A percentile compares a stretch with the other conserved stretches of the same genome.
Evolutionary conservation across 768 basidiomycete species (phyloP).

Genomic region (Trametes villosa): DNA sequence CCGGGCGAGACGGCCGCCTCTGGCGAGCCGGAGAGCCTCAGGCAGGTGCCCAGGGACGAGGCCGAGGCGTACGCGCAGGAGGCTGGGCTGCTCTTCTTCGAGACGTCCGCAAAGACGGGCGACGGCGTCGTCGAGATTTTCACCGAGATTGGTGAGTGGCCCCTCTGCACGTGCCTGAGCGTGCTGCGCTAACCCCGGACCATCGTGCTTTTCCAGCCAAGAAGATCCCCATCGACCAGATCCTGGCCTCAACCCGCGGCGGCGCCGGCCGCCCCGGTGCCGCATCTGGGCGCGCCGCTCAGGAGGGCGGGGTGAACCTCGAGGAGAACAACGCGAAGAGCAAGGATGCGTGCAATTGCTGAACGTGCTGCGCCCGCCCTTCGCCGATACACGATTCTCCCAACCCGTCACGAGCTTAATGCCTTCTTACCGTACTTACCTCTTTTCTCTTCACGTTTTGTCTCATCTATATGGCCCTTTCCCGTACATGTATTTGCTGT

Average conservation of each 20-base stretch:
- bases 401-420: constrained; percentile 21
- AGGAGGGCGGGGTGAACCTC: constrained; percentile 68
- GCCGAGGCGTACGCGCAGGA: constrained; percentile 96
- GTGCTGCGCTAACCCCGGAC: constrained; percentile 5
- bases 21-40: constrained; percentile 68
- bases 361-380: constrained; percentile 32
- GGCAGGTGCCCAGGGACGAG: constrained; percentile 94
- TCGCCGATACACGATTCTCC: constrained; percentile 7
- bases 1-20: constrained; percentile 64
- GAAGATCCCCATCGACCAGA: constrained; percentile 92
- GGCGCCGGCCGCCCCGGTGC: constrained; percentile 65
- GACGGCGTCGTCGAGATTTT: constrained; percentile 96
- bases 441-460: constrained; percentile 20
- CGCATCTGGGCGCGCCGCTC: constrained; percentile 53
- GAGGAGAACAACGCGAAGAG: constrained; percentile 67
- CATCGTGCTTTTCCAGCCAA: constrained; percentile 54
- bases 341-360: constrained; percentile 85
- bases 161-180: not conserved
- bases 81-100: constrained; percentile 93
- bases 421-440: constrained; percentile 29
- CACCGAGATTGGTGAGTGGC: constrained; percentile 88
- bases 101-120: constrained; percentile 97
- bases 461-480: constrained; percentile 31
- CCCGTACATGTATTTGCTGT: constrained; percentile 27
- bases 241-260: constrained; percentile 82